These are phyloP conservation scores for Citrus sinensis DNA, from an alignment of 345 rosid species.

Conservation along the genomic window DNA sequence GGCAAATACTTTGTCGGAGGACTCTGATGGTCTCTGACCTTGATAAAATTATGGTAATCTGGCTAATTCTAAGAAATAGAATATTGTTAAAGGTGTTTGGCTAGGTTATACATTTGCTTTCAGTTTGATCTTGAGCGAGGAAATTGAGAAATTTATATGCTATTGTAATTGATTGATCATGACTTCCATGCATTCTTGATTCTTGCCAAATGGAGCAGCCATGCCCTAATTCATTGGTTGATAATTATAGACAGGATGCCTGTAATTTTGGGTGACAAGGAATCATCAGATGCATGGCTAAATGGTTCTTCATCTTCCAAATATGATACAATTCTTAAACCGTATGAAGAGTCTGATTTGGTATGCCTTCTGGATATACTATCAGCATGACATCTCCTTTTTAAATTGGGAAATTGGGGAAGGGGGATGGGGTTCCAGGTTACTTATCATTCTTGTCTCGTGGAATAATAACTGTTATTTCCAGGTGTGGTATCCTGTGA, in stretches of 20 bases:
- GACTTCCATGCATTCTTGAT: neutral
- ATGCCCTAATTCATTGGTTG: neutral
- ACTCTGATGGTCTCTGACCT: neutral
- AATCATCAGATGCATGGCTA: constrained; percentile 63
- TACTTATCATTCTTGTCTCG: neutral
- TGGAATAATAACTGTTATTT: constrained; percentile 8
- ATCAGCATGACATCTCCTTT: neutral
- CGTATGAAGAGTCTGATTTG: constrained; percentile 70
- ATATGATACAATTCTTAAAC: constrained; percentile 51
- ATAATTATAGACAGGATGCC: constrained; percentile 78
- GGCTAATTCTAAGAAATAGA: neutral
- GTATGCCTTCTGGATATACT: constrained; percentile 34
- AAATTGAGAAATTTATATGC: neutral
- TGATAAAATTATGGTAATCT: neutral
- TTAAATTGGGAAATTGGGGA: no score
- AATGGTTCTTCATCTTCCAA: constrained; percentile 46
- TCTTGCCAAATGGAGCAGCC: neutral
- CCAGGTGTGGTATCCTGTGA: constrained; percentile 84
- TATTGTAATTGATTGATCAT: neutral
- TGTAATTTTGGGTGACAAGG: constrained; percentile 72
- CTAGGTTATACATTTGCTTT: neutral
- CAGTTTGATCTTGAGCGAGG: neutral
- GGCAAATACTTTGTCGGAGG: no score
- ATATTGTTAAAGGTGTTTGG: neutral
- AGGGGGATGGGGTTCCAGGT: neutral